Evolutionary conservation across 1,139 yeast species (phyloP).

Genomic region (Suhomyces ambrosiae): DNA sequence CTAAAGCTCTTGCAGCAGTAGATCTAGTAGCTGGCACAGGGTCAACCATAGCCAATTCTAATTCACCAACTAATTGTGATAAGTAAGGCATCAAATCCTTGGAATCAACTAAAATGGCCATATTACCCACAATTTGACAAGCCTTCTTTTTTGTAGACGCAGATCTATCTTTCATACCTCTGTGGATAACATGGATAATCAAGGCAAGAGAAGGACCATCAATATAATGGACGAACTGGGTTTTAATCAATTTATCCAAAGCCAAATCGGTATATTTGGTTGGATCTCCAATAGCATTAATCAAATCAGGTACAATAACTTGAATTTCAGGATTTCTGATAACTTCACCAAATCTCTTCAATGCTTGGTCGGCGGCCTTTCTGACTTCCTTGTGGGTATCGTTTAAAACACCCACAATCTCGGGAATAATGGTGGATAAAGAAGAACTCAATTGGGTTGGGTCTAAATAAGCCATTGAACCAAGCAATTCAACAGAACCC

Average conservation of each 20-base stretch:
- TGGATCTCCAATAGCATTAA: constrained; percentile 95
- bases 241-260: constrained; percentile 78
- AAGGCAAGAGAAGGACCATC: constrained; percentile 98
- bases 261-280: constrained; percentile 87
- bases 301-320: constrained; percentile 80
- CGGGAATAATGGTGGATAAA: constrained; percentile 88
- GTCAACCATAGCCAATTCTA: constrained; percentile 95
- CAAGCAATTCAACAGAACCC: constrained; percentile 93
- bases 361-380: constrained; percentile 87
- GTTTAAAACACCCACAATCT: constrained; percentile 90
- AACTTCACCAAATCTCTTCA: constrained; percentile 93
- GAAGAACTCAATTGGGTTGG: constrained; percentile 92
- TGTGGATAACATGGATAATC: constrained; percentile 88
- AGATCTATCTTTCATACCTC: constrained; percentile 94
- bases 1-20: constrained; percentile 96
- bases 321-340: constrained; percentile 97
- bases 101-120: constrained; percentile 93
- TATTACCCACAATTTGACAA: constrained; percentile 96
- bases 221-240: constrained; percentile 95
- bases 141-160: constrained; percentile 92
- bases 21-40: constrained; percentile 98
- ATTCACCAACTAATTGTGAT: constrained; percentile 71
- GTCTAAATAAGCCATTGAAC: constrained; percentile 97
- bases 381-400: constrained; percentile 97
- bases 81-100: constrained; percentile 85